Evolutionary conservation across 768 basidiomycete species (phyloP).

Genomic region (Ephemerocybe angulata): DNA sequence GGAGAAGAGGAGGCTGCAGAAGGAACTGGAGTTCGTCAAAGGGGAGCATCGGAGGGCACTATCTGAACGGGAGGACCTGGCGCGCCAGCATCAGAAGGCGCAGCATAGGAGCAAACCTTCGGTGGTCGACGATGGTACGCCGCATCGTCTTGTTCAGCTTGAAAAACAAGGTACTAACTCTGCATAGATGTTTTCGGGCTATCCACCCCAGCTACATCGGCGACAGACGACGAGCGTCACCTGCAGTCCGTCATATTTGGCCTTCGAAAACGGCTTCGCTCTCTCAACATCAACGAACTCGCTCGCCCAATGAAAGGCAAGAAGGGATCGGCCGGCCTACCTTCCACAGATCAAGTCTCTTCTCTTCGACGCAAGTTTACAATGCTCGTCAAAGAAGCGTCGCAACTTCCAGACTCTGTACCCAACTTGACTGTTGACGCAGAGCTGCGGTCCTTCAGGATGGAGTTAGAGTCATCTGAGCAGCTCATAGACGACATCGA

Average conservation of each 20-base stretch:
- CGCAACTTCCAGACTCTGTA: slow-evolving; percentile 41
- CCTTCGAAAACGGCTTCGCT: slow-evolving; percentile 57
- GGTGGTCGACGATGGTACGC: neutral
- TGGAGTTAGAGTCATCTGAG: slow-evolving; percentile 53
- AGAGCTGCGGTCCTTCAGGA: slow-evolving; percentile 60
- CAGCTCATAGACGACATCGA: slow-evolving; percentile 49
- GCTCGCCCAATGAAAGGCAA: slow-evolving; percentile 41
- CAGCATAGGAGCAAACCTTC: slow-evolving; percentile 4
- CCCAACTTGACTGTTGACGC: slow-evolving; percentile 41
- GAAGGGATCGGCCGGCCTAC: slow-evolving; percentile 41
- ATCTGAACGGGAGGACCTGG: slow-evolving; percentile 10
- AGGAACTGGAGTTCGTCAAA: slow-evolving; percentile 12
- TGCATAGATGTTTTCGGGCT: slow-evolving; percentile 58
- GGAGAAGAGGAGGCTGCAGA: slow-evolving; percentile 9
- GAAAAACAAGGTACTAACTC: neutral
- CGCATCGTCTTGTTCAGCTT: neutral
- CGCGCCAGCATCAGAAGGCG: slow-evolving; percentile 7
- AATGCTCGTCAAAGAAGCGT: slow-evolving; percentile 41
- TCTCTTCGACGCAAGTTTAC: slow-evolving; percentile 46
- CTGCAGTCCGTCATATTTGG: slow-evolving; percentile 42
- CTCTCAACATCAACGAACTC: slow-evolving; percentile 55
- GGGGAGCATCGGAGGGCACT: slow-evolving; percentile 18
- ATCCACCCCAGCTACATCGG: slow-evolving; percentile 16
- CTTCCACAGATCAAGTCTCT: slow-evolving; percentile 45
- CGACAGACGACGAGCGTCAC: slow-evolving; percentile 16